Evolutionary conservation across 2,329 filamentous ascomycete genomes (phyloP), one percentile per base, ranked within the genome.

Genomic region (Tricladium varicosporioides): DNA sequence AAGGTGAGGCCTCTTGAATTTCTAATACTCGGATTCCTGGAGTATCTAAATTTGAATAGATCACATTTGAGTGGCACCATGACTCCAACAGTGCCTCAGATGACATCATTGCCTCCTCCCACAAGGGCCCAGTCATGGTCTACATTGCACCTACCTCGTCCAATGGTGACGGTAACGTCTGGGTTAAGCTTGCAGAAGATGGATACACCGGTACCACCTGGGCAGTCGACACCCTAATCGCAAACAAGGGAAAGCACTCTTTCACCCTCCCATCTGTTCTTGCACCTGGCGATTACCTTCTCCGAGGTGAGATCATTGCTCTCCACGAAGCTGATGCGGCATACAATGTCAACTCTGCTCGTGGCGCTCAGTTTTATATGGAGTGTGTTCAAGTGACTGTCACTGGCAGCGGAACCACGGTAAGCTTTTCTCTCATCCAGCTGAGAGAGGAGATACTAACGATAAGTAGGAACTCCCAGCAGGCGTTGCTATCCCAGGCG

Each of bases 51-150:
- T 27, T 33, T 57, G 15, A 60, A 42, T 33, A 40, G 16, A 15
- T 54, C 11, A 40, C 64, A 58, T 73, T 78, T 27, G 74, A 82
- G 63, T 84, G 81, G 80, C 74, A 81, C 57, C 79, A 82, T 72
- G 65, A 82, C 69, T 73, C 42, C 64, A 74, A 77, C 46, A 44
- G 46, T 2, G 48, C 60, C 9, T 57, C 61, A 7, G 64, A 65
- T 58, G 78, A 81, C 69, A 79, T 82, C 72, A 78, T 83, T 51
- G 80, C 73, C 62, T 58, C 66, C 3, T 78, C 76, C 48, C 80
- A 83, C 72, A 72, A 75, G 69, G 80, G 80, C 8, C 80, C 80
- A 40, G 69, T 82, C 64, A 74, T 80, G 60, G 80, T 78, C 56
- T 83, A 80, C 68, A 77, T 83, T 58, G 52, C 61, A 3, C 71